phyloP scores from a whole-genome alignment of 495 filamentous ascomycete species.

The Hypoxylon subgilvum region DNA sequence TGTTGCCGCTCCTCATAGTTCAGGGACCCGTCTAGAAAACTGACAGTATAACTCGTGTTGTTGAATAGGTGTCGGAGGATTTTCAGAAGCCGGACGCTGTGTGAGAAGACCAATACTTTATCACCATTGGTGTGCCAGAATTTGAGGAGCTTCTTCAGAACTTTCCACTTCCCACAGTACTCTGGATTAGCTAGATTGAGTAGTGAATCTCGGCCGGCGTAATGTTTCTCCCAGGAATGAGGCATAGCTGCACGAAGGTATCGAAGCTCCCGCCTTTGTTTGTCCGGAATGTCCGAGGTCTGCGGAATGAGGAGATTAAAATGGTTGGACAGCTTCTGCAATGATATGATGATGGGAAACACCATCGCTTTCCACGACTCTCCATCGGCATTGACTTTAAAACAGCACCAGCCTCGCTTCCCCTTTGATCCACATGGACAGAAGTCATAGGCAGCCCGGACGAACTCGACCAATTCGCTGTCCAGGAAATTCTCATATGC shows the following conservation, averaged over 20 bases:
- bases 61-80: slow-evolving; percentile 88
- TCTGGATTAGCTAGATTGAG: slow-evolving; percentile 85
- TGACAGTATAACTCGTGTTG: slow-evolving; percentile 88
- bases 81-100: slow-evolving; percentile 81
- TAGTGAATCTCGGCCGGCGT: slow-evolving; percentile 75
- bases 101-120: slow-evolving; percentile 92
- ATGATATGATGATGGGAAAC: slow-evolving; percentile 80
- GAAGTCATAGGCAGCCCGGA: slow-evolving; percentile 66
- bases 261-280: slow-evolving; percentile 78
- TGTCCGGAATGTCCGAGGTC: slow-evolving; percentile 70
- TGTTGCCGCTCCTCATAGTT: slow-evolving; percentile 82
- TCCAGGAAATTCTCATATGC: slow-evolving; percentile 84
- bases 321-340: slow-evolving; percentile 92
- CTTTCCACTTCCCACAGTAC: slow-evolving; percentile 97
- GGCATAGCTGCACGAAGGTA: slow-evolving; percentile 78
- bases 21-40: slow-evolving; percentile 88
- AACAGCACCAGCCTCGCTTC: slow-evolving; percentile 85
- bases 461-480: slow-evolving; percentile 71
- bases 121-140: slow-evolving; percentile 91
- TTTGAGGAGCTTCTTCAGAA: slow-evolving; percentile 81
- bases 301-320: slow-evolving; percentile 86
- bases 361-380: slow-evolving; percentile 76
- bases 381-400: slow-evolving; percentile 61
- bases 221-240: slow-evolving; percentile 76
- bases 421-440: slow-evolving; percentile 75